Conservation (phyloP, 805 yeast genomes). For the Naumovozyma baii region DNA sequence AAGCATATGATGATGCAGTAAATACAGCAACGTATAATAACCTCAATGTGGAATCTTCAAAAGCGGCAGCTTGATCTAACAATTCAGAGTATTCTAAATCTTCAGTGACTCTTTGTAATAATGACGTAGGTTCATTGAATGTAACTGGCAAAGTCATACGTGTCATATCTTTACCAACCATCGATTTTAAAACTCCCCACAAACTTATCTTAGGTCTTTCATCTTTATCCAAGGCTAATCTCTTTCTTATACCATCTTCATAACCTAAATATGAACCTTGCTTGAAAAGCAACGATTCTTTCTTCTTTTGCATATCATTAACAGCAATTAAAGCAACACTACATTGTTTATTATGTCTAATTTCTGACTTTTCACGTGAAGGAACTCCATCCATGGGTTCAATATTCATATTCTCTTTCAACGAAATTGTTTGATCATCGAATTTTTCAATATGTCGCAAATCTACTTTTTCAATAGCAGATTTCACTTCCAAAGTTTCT, state of each 20-base stretch:
- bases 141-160: conserved; percentile 94
- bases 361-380: too few species aligned
- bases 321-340: conserved; percentile 7
- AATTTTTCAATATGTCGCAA: too few species aligned
- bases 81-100: conserved; percentile 82
- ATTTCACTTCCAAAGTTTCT: too few species aligned
- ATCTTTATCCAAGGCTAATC: conserved; percentile 64
- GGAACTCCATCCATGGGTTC: background rate
- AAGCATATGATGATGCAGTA: conserved; percentile 90
- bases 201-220: conserved; percentile 80
- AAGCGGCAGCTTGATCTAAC: conserved; percentile 63
- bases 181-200: conserved; percentile 88
- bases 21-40: conserved; percentile 83
- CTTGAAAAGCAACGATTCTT: conserved; percentile 12
- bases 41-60: conserved; percentile 70
- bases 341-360: too few species aligned
- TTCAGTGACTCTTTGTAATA: conserved; percentile 87
- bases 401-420: background rate
- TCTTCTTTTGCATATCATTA: conserved; percentile 19
- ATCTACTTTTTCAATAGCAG: too few species aligned
- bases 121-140: conserved; percentile 88
- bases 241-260: conserved; percentile 69
- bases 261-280: conserved; percentile 65
- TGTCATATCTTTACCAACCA: conserved; percentile 97
- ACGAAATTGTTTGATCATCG: too few species aligned